Evolutionary conservation across 352 stramenopile genomes (phyloP).

Genomic region (Pythium scleroteichum): DNA sequence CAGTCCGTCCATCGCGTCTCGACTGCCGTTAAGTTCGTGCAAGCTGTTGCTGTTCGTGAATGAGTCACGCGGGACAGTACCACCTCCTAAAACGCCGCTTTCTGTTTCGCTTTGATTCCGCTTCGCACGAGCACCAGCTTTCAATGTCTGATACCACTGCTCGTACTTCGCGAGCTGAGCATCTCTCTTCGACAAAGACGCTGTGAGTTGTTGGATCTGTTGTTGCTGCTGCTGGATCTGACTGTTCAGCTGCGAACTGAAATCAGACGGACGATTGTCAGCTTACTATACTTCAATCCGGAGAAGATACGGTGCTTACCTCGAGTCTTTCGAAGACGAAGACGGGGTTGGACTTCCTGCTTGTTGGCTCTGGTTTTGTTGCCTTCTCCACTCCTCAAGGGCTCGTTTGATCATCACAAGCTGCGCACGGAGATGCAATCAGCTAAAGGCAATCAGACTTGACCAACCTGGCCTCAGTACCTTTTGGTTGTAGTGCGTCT

Average conservation of each 20-base stretch:
- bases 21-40: constrained; percentile 32
- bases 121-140: constrained; percentile 81
- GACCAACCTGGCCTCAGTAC: no score
- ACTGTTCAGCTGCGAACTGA: constrained; percentile 30
- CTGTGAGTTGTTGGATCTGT: constrained; percentile 60
- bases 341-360: not conserved
- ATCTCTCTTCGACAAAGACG: constrained; percentile 52
- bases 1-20: constrained; percentile 5
- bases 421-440: no score
- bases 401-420: constrained; percentile 88
- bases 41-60: constrained; percentile 77
- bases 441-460: no score
- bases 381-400: constrained; percentile 86
- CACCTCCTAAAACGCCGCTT: not conserved
- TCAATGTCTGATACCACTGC: constrained; percentile 86
- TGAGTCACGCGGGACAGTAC: constrained; percentile 40
- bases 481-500: constrained; percentile 88
- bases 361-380: constrained; percentile 38
- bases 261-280: constrained; percentile 8
- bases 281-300: not conserved
- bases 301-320: not conserved
- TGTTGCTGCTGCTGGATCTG: constrained; percentile 52
- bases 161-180: constrained; percentile 82
- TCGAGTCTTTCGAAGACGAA: not conserved
- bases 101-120: constrained; percentile 47